Base-by-base conservation (phyloP, 768 basidiomycete species). In the Mycena capillaripes region DNA sequence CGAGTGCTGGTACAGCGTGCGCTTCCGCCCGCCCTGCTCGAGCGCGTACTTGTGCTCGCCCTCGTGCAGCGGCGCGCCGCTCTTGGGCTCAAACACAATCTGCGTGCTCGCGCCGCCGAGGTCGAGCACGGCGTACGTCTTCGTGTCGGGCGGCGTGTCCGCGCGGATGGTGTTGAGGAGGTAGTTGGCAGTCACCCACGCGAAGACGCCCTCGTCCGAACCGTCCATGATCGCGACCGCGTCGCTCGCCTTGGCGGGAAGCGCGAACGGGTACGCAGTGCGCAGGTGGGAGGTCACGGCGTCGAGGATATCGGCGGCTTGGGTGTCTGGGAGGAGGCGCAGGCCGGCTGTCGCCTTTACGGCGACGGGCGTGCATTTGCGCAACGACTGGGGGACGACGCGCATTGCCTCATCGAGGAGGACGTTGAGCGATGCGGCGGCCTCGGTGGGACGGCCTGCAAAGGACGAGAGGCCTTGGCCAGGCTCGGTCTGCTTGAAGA, bases 111-210 rank as follows among this genome's bases (percentile, higher is more conserved):
- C 98, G 3, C 98, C 98, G 5, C 98, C 98, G 58, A 99, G 90
- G 79, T 99, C 98, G 59, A 99, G 91, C 52, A 98, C 96, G 27
- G 97, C 97, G 75, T 94, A 95, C 30, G 94, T 91, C 25, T 84
- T 80, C 21, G 85, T 86, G 32, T 84, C 81, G 62, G 79, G 72
- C 2, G 21, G 14, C 36, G 88, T 82, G 58, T 87, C 88, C 12
- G 87, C 84, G 19, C 90, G 88, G 78, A 98, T 91, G 44, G 93
- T 90, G 61, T 88, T 87, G 50, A 97, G 84, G 57, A 98, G 87
- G 83, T 98, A 98, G 82, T 99, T 99, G 70, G 95, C 96, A 21
- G 97, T 98, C 75, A 98, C 96, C 97, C 97, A 99, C 32, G 97
- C 96, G 79, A 95, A 99, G n/a, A 98, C 95, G 36, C 96, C 97